These are phyloP conservation scores for Rhodotorula kratochvilovae DNA, from an alignment of 768 basidiomycete genomes.

Conservation along the genomic window DNA sequence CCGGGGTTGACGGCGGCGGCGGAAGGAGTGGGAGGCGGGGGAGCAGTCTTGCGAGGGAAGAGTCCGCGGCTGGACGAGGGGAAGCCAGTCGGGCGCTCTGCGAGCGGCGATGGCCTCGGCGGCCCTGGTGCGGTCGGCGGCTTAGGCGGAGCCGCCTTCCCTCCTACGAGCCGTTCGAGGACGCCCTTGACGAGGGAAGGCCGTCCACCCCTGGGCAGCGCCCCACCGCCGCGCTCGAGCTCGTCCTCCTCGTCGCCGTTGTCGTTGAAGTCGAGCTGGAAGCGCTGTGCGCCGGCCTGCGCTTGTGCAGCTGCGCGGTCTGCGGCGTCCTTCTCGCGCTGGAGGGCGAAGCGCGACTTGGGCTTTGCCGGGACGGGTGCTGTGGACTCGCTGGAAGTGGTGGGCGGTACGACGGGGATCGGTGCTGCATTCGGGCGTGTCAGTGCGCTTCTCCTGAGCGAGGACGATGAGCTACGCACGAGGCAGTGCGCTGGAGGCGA, in stretches of 20 bases:
- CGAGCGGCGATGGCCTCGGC: background rate
- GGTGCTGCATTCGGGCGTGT: background rate
- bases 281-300: constrained; percentile 1
- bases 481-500: constrained; percentile 8
- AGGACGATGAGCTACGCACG: constrained; percentile 3
- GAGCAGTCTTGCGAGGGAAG: constrained; percentile 11
- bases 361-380: constrained; percentile 1
- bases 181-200: constrained; percentile 27
- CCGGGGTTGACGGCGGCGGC: too few relatives aligned
- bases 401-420: constrained; percentile 8
- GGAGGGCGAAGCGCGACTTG: constrained; percentile 34
- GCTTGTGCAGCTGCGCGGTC: background rate
- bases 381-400: background rate
- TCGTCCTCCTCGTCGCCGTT: background rate
- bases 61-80: constrained; percentile 16
- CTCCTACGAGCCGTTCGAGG: constrained; percentile 8
- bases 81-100: constrained; percentile 9
- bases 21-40: background rate
- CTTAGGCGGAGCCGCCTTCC: background rate
- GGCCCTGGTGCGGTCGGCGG: constrained; percentile 9
- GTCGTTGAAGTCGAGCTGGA: constrained; percentile 24
- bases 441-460: background rate
- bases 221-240: background rate
- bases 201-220: background rate
- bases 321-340: constrained; percentile 32